Evolutionary conservation across 768 basidiomycete genomes (phyloP), one percentile per base, ranked within the genome.

Genomic region (Rhodotorula diobovata): DNA sequence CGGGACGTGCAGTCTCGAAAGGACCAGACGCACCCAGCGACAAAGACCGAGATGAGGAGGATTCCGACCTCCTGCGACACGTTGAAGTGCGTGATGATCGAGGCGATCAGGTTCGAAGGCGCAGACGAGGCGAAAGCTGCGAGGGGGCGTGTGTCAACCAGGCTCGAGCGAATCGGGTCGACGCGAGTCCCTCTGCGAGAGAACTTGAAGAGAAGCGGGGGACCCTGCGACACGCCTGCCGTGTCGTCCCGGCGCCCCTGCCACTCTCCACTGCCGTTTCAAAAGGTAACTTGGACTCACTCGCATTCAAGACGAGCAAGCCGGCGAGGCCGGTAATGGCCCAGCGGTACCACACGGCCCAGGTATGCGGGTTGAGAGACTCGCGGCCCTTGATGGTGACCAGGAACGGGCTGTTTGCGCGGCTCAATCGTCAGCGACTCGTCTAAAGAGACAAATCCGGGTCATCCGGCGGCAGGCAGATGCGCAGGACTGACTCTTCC

Each of bases 101-200:
- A 56, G 1, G 75, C 67, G 23, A 78, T 66, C n/a, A 77, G 56
- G 48, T 69, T 66, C 1, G 73, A 75, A 0, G 78, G 78, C 0
- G 75, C 79, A 5, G 72, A 73, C 1, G 78, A 79, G 18, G 78
- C 78, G 58, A 79, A 79, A 1, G 79, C 70, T 72, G 70, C 32
- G 28, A n/a, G n/a, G n/a, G n/a, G n/a, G n/a, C n/a, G n/a, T n/a
- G n/a, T n/a, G n/a, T n/a, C n/a, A n/a, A n/a, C n/a, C n/a, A n/a
- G n/a, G n/a, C n/a, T 18, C 30, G 35, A 4, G 14, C 30, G 18
- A 28, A 55, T 23, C 18, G 28, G 45, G 53, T 28, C 25, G 39
- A 28, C 7, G 16, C 54, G 35, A 14, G 20, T 8, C 6, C 34
- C n/a, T 4, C 32, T 18, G 35, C 4, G 11, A 12, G 65, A 51